phyloP scores from a whole-genome alignment of 2,329 filamentous ascomycete genomes.

The Fusarium dimerum region DNA sequence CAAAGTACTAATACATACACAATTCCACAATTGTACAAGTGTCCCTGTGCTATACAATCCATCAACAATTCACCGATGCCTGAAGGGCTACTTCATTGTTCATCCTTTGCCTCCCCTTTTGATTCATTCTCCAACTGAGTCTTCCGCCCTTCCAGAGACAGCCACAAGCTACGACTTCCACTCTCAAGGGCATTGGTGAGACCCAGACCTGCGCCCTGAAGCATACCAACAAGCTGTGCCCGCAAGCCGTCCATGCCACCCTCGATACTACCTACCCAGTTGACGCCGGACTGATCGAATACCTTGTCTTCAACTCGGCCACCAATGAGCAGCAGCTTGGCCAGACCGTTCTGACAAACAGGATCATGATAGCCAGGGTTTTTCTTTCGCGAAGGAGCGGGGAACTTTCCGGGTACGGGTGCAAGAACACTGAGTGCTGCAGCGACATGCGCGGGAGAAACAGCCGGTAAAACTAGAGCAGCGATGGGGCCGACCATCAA shows the following conservation, averaged over 20 bases:
- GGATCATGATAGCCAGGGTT: conserved; percentile 82
- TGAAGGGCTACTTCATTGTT: conserved; percentile 4
- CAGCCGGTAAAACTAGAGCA: conserved; percentile 74
- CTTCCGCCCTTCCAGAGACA: conserved; percentile 82
- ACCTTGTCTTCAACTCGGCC: conserved; percentile 83
- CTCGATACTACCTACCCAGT: conserved; percentile 71
- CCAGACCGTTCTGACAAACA: conserved; percentile 74
- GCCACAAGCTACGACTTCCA: conserved; percentile 78
- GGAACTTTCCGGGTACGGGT: conserved; percentile 71
- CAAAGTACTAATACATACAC: background rate
- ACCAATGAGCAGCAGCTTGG: conserved; percentile 85
- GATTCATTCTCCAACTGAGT: conserved; percentile 70
- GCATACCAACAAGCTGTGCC: conserved; percentile 75
- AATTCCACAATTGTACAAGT: background rate
- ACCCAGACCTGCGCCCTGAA: conserved; percentile 78
- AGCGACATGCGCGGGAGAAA: conserved; percentile 82
- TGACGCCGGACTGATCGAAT: conserved; percentile 72
- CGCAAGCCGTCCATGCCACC: conserved; percentile 80
- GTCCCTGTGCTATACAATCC: background rate
- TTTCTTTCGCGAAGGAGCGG: conserved; percentile 73
- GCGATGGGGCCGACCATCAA: conserved; percentile 82
- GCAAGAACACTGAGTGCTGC: conserved; percentile 77
- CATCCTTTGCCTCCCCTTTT: conserved; percentile 21
- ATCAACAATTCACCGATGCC: conserved; percentile 9
- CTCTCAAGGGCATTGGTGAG: conserved; percentile 79